These are phyloP conservation scores for Knufia petricola DNA, from an alignment of 2,329 filamentous ascomycete species.

Conservation along the genomic window DNA sequence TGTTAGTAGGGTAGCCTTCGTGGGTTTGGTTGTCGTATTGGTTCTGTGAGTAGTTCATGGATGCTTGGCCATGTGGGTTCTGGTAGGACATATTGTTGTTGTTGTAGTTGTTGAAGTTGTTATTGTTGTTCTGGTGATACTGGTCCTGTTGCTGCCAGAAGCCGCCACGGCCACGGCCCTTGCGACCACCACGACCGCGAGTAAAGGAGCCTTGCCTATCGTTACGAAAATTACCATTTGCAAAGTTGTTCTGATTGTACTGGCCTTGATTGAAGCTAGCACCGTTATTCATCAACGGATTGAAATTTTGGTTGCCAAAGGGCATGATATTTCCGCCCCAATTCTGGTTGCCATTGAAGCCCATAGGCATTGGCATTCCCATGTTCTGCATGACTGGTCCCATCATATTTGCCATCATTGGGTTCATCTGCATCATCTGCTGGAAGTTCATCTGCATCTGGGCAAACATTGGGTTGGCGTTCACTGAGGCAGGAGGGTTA, in stretches of 20 bases:
- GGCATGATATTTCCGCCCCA: constrained; percentile 24
- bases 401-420: constrained; percentile 3
- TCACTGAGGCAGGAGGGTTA: constrained; percentile 3
- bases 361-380: constrained; percentile 6
- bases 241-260: constrained; percentile 37
- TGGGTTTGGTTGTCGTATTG: constrained; percentile 14
- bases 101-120: constrained; percentile 24
- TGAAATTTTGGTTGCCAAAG: constrained; percentile 21
- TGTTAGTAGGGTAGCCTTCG: constrained; percentile 15
- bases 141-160: constrained; percentile 28
- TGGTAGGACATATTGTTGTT: constrained; percentile 11
- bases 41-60: constrained; percentile 13
- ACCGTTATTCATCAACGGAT: constrained; percentile 72
- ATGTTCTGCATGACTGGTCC: constrained; percentile 10
- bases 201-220: constrained; percentile 67
- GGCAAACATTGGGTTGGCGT: background rate
- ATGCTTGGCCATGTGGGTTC: constrained; percentile 10
- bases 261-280: constrained; percentile 67
- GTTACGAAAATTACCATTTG: constrained; percentile 50
- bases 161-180: constrained; percentile 30
- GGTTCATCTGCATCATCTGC: constrained; percentile 4
- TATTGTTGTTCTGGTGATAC: constrained; percentile 12
- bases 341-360: constrained; percentile 23
- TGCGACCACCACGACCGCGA: constrained; percentile 54
- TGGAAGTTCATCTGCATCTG: constrained; percentile 5